Evolutionary conservation across 495 filamentous ascomycete species (phyloP).

Genomic region (Hypoxylon crocopeplum): DNA sequence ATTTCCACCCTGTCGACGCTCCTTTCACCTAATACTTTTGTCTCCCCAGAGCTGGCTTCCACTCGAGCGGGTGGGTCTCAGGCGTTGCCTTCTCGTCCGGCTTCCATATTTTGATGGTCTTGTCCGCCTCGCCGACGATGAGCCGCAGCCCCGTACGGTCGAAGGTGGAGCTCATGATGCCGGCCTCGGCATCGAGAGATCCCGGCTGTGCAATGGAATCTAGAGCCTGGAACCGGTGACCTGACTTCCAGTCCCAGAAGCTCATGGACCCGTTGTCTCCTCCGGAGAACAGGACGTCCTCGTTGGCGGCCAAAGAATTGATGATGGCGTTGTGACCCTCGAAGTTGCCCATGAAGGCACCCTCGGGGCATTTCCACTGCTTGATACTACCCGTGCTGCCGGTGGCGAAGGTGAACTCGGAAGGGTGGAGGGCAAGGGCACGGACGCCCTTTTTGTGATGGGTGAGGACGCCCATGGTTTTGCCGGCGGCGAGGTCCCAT

Average conservation of each 20-base stretch:
- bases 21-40: constrained; percentile 51
- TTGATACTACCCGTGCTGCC: constrained; percentile 94
- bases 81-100: constrained; percentile 87
- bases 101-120: constrained; percentile 98
- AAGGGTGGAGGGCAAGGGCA: constrained; percentile 83
- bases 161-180: constrained; percentile 91
- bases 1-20: no score
- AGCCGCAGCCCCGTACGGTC: constrained; percentile 87
- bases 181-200: constrained; percentile 90
- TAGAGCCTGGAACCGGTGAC: constrained; percentile 83
- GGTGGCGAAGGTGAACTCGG: constrained; percentile 95
- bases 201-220: constrained; percentile 95
- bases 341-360: constrained; percentile 99
- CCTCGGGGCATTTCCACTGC: constrained; percentile 99
- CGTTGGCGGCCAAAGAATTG: constrained; percentile 92
- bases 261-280: constrained; percentile 95
- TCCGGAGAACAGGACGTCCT: constrained; percentile 93
- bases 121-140: constrained; percentile 94
- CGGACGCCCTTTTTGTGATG: constrained; percentile 99
- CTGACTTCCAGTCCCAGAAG: constrained; percentile 99
- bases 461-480: constrained; percentile 93
- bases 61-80: constrained; percentile 90
- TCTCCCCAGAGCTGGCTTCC: constrained; percentile 81
- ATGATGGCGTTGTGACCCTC: constrained; percentile 96
- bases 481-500: constrained; percentile 96